These are phyloP conservation scores for Hericium rajendrae DNA, from an alignment of 768 basidiomycete genomes.

Conservation along the genomic window DNA sequence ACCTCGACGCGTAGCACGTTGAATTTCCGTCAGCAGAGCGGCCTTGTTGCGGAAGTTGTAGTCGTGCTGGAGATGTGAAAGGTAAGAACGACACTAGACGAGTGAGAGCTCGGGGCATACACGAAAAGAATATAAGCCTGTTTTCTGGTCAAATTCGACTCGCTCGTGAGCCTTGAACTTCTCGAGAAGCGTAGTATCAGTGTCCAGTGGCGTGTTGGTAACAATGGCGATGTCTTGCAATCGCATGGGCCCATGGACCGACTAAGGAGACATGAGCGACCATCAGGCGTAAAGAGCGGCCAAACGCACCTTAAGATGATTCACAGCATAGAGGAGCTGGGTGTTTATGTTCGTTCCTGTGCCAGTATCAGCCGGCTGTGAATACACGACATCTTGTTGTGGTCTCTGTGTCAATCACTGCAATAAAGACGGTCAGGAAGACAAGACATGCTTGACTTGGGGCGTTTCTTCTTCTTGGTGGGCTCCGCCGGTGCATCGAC, in stretches of 20 bases:
- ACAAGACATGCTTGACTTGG: slow-evolving; percentile 49
- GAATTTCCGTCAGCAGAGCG: slow-evolving; percentile 76
- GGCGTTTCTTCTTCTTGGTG: slow-evolving; percentile 40
- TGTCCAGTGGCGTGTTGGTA: slow-evolving; percentile 68
- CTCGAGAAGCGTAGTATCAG: slow-evolving; percentile 61
- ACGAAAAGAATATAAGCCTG: slow-evolving; percentile 79
- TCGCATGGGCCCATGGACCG: slow-evolving; percentile 72
- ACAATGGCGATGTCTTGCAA: slow-evolving; percentile 81
- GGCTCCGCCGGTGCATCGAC: slow-evolving; percentile 20
- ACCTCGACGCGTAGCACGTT: slow-evolving; percentile 73
- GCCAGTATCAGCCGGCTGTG: slow-evolving; percentile 82
- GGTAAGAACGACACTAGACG: slow-evolving; percentile 1
- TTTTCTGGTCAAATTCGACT: slow-evolving; percentile 72
- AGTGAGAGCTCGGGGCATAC: slow-evolving; percentile 28
- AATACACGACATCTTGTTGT: slow-evolving; percentile 60
- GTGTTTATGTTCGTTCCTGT: slow-evolving; percentile 78
- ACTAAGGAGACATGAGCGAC: slow-evolving; percentile 24
- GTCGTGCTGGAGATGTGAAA: slow-evolving; percentile 53
- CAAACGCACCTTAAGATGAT: slow-evolving; percentile 60
- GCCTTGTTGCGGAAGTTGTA: slow-evolving; percentile 80
- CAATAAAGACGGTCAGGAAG: slow-evolving; percentile 13
- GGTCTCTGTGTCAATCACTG: slow-evolving; percentile 8
- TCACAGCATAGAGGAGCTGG: slow-evolving; percentile 77
- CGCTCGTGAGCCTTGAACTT: slow-evolving; percentile 78
- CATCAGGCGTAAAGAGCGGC: neutral